Evolutionary conservation across 352 stramenopile genomes (phyloP).

Genomic region (Discostella stelligera): DNA sequence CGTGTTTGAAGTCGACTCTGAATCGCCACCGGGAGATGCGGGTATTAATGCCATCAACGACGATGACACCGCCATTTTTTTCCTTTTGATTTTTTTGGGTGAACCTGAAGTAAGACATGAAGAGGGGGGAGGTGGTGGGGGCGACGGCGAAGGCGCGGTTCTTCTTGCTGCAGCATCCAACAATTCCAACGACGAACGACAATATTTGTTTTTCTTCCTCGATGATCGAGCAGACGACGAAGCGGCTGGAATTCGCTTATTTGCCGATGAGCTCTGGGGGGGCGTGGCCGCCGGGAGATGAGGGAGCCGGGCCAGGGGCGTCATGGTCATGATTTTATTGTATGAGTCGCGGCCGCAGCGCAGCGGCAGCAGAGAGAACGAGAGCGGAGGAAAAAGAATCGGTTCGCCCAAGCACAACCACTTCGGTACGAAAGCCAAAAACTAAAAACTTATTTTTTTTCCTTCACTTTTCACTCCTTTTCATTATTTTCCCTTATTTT

Average conservation of each 20-base stretch:
- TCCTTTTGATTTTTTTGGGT: slow-evolving; percentile 6
- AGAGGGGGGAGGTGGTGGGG: not conserved
- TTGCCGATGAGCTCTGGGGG: not conserved
- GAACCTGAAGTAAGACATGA: not conserved
- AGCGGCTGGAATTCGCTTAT: not conserved
- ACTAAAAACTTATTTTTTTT: no score
- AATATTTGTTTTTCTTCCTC: slow-evolving; percentile 11
- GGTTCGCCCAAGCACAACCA: no score
- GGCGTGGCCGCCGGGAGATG: not conserved
- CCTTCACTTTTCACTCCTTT: no score
- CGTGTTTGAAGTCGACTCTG: not conserved
- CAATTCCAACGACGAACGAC: slow-evolving; percentile 23
- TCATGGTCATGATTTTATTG: not conserved
- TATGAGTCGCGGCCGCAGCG: no score
- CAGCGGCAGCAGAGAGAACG: no score
- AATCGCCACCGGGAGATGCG: not conserved
- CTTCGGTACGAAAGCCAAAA: no score
- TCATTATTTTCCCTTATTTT: no score
- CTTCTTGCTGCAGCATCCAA: not conserved
- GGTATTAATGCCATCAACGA: not conserved
- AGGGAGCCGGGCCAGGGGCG: not conserved
- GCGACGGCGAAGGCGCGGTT: not conserved
- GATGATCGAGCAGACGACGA: slow-evolving; percentile 13
- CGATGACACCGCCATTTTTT: not conserved
- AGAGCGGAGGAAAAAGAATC: no score